These are phyloP conservation scores for Globisporangium yorkense DNA, from an alignment of 352 stramenopile genomes.

Conservation along the genomic window DNA sequence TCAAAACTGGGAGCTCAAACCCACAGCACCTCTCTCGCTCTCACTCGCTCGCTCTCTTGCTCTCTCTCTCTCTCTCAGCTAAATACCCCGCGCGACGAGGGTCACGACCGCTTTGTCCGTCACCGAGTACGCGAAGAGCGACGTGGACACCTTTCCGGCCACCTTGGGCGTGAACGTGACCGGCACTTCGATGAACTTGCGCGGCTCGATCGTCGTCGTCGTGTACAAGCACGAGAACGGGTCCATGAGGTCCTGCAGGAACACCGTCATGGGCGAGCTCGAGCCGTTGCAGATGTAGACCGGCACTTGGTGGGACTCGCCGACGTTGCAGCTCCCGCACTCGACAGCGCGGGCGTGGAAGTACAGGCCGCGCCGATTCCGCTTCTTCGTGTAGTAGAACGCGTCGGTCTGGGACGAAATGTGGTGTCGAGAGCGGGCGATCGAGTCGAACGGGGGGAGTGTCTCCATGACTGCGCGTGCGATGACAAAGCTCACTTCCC, in stretches of 20 bases:
- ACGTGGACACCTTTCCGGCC: slow-evolving; percentile 77
- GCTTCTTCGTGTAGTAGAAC: slow-evolving; percentile 83
- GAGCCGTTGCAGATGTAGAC: slow-evolving; percentile 87
- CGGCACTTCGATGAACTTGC: slow-evolving; percentile 83
- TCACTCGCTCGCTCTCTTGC: background rate
- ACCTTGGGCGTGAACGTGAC: slow-evolving; percentile 73
- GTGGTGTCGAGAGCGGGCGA: slow-evolving; percentile 51
- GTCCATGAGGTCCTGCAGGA: slow-evolving; percentile 70
- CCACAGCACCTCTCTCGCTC: background rate
- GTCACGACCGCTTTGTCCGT: slow-evolving; percentile 75
- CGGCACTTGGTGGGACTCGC: slow-evolving; percentile 70
- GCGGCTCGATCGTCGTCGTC: slow-evolving; percentile 70
- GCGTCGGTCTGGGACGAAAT: slow-evolving; percentile 73
- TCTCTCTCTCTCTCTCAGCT: slow-evolving; percentile 7
- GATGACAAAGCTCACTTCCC: slow-evolving; percentile 70
- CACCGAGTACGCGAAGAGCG: slow-evolving; percentile 74
- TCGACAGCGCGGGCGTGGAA: slow-evolving; percentile 83
- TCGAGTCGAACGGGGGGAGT: slow-evolving; percentile 54
- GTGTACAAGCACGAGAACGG: slow-evolving; percentile 73
- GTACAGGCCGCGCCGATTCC: slow-evolving; percentile 67
- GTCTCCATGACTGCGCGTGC: slow-evolving; percentile 26
- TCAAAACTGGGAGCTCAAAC: background rate
- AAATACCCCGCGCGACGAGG: slow-evolving; percentile 64
- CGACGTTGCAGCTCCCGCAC: slow-evolving; percentile 65
- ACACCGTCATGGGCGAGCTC: slow-evolving; percentile 74